Base-by-base conservation (phyloP, 176 grass and related monocot genomes). In the Oryza coarctata region DNA sequence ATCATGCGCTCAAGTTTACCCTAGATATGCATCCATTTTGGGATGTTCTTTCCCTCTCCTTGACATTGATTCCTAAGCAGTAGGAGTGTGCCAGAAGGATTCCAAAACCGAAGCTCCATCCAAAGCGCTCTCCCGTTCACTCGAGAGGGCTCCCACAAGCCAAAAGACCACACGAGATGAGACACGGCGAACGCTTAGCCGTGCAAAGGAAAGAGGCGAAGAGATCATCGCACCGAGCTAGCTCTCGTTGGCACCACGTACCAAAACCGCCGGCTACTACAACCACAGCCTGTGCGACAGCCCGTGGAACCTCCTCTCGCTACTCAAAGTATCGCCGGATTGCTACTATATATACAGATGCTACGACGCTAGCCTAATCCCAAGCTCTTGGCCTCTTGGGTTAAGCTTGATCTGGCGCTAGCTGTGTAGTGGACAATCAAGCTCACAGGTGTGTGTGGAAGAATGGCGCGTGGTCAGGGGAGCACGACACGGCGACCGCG, bases 31-130 rank as follows among this genome's bases (percentile, higher is more conserved):
- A 39, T 55, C 67, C 65, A 5, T 32, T 25, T 14, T 49, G 1
- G 12, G 14, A 77, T 85, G 67, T 90, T 13, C 88, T 73, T 90
- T 74, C 74, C 83, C 66, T 78, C 18, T 45, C 73, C 39, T 45
- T 36, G 3, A 28, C 38, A 83, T 79, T 18, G 61, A 67, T 91
- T 80, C 80, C 15, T 52, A 50, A 22, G 75, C 23, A 85, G 63
- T 25, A 85, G 68, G 84, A 94, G 87, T 90, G 80, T 62, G 74
- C 68, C 33, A 66, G 63, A 92, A 94, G 90, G 83, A 94, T 94
- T 94, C 85, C 90, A 90, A 92, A 90, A 76, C 87, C 84, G 89
- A 83, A 83, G 69, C 23, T 39, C 26, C 33, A 33, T 63, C 84
- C 74, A 87, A 91, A 79, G 78, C 49, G 57, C 65, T 65, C 55